Percentiles rank a stretch among this genome's conserved stretches.
Evolutionary conservation across 306 rosid species (phyloP).

Genomic region (Fagus sylvatica): DNA sequence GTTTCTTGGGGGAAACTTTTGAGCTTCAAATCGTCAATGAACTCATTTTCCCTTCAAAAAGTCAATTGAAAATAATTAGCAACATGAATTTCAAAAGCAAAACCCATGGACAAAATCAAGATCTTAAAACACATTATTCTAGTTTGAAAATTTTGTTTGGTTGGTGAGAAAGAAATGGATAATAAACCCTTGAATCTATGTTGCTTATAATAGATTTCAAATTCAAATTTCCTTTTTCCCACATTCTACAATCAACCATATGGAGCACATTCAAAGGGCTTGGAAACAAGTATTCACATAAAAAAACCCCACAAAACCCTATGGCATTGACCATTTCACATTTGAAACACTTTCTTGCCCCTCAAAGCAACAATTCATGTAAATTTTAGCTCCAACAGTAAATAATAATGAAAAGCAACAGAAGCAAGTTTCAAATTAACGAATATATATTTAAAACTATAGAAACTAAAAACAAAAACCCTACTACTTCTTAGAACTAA

Average conservation of each 20-base stretch:
- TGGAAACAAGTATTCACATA: not conserved
- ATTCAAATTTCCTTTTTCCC: not conserved
- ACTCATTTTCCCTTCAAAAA: slow-evolving; percentile 62
- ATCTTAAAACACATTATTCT: not conserved
- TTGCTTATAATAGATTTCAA: not conserved
- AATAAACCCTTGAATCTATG: not conserved
- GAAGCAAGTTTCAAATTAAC: not conserved
- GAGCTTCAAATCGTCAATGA: slow-evolving; percentile 49
- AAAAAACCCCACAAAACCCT: slow-evolving; percentile 27
- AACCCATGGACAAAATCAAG: not conserved
- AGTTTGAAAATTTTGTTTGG: not conserved
- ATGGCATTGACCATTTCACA: not conserved
- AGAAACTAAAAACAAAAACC: not conserved
- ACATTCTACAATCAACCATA: not conserved
- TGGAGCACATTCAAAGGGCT: not conserved
- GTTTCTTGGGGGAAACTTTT: slow-evolving; percentile 43
- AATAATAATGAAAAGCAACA: not conserved
- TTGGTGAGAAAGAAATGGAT: not conserved
- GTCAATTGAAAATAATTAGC: slow-evolving; percentile 15
- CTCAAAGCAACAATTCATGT: not conserved
- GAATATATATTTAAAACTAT: not conserved
- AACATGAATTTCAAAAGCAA: not conserved
- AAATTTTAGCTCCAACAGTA: not conserved
- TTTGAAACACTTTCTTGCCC: not conserved
- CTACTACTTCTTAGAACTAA: not conserved